Conservation (phyloP, 345 rosid genomes). For the Bretschneidera sinensis region DNA sequence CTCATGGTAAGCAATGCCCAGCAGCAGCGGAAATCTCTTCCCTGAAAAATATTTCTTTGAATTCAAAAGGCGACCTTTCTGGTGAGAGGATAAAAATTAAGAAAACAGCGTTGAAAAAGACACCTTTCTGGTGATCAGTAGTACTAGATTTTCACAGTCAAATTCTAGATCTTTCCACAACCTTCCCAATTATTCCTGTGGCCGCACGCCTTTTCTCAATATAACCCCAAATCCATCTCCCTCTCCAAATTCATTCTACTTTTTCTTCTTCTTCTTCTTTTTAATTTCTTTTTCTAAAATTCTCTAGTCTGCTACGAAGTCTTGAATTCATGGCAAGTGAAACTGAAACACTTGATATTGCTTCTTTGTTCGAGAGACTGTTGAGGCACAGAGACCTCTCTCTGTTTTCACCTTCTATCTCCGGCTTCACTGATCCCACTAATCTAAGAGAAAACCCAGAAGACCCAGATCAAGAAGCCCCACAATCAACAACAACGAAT, state of each 20-base stretch:
- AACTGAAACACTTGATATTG: conserved; percentile 26
- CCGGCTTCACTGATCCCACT: conserved; percentile 37
- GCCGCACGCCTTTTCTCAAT: conserved; percentile 3
- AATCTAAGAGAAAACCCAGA: conserved; percentile 8
- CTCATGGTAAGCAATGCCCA: too few species aligned
- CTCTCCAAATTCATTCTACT: neutral
- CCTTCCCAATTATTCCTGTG: conserved; percentile 21
- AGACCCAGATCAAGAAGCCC: conserved; percentile 29
- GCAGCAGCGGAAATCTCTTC: too few species aligned
- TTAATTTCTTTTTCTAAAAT: neutral
- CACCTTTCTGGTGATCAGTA: too few species aligned
- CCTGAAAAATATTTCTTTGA: too few species aligned
- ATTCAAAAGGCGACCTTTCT: too few species aligned
- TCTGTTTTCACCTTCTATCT: conserved; percentile 38
- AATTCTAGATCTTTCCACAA: conserved; percentile 52
- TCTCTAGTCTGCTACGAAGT: neutral
- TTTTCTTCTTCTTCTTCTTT: neutral
- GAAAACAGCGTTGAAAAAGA: too few species aligned
- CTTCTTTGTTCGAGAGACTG: conserved; percentile 37
- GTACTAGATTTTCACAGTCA: too few species aligned
- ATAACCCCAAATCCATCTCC: neutral
- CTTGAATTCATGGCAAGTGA: conserved; percentile 29
- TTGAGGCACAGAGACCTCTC: conserved; percentile 37
- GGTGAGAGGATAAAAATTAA: too few species aligned
- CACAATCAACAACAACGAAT: conserved; percentile 2